phyloP scores from a whole-genome alignment of 208 protist genomes.

The Vickermania ingenoplastis region DNA sequence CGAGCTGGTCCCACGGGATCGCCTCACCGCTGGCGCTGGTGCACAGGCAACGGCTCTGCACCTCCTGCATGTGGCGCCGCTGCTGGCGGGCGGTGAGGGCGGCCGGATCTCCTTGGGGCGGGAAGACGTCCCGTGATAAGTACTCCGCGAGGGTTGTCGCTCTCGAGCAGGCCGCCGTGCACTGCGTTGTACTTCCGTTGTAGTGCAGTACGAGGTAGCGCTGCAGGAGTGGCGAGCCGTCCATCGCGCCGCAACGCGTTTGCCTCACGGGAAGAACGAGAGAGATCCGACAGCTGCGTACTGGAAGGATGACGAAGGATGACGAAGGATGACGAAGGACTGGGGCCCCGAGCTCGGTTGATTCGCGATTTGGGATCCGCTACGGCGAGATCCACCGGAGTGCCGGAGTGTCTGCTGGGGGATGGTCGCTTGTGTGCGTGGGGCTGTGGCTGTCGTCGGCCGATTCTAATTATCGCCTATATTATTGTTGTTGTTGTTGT shows the following conservation, averaged over 20 bases:
- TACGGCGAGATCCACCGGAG: no score
- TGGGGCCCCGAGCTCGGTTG: no score
- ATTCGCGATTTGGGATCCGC: no score
- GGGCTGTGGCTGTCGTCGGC: no score
- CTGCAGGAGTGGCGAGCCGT: conserved; percentile 1
- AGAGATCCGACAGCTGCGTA: neutral
- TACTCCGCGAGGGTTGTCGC: conserved; percentile 10
- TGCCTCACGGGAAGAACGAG: neutral
- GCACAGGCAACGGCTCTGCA: conserved; percentile 4
- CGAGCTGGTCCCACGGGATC: neutral
- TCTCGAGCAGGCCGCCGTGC: conserved; percentile 5
- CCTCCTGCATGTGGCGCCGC: neutral
- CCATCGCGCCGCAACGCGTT: neutral
- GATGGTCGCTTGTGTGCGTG: no score
- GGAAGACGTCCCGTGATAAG: conserved; percentile 7
- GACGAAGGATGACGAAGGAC: no score
- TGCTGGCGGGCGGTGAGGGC: neutral
- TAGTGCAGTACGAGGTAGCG: conserved; percentile 7
- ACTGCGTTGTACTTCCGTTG: conserved; percentile 10
- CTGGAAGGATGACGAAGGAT: no score
- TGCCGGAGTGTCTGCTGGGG: no score
- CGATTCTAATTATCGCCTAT: no score
- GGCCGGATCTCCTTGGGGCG: neutral
- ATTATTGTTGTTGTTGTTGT: no score
- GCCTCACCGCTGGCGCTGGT: neutral